Evolutionary conservation across 768 basidiomycete genomes (phyloP).

Genomic region (Lactifluus rugatus): DNA sequence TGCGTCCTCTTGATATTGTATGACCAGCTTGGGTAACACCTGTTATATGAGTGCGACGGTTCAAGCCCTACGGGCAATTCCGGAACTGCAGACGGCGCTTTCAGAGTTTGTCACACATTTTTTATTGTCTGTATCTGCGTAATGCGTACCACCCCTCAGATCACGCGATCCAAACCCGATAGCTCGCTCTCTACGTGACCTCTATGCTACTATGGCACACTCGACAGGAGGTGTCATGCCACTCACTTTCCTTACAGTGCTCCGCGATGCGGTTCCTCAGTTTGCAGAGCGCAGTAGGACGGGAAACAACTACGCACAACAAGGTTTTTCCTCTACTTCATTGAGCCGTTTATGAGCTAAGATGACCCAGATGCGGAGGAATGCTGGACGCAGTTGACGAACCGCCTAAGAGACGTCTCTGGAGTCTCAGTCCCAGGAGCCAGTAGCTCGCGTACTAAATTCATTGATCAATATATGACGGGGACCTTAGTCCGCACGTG

Average conservation of each 20-base stretch:
- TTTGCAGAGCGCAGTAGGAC: slow-evolving; percentile 64
- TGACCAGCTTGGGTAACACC: slow-evolving; percentile 65
- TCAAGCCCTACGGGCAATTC: slow-evolving; percentile 88
- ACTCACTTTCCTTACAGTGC: slow-evolving; percentile 48
- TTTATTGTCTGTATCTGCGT: not conserved
- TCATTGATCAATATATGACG: slow-evolving; percentile 74
- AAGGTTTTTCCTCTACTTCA: slow-evolving; percentile 33
- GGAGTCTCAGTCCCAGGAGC: slow-evolving; percentile 28
- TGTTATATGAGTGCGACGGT: slow-evolving; percentile 97
- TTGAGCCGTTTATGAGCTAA: not conserved
- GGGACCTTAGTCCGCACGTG: slow-evolving; percentile 70
- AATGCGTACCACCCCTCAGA: not conserved
- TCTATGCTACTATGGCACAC: slow-evolving; percentile 63
- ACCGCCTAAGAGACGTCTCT: slow-evolving; percentile 61
- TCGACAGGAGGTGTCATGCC: slow-evolving; percentile 76
- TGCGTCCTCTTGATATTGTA: slow-evolving; percentile 25
- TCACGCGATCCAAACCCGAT: slow-evolving; percentile 24
- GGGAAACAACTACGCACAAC: slow-evolving; percentile 55
- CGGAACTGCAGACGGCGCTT: slow-evolving; percentile 74
- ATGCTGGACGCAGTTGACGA: slow-evolving; percentile 70
- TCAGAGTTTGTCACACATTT: slow-evolving; percentile 36
- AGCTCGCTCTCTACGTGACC: slow-evolving; percentile 47
- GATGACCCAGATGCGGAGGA: slow-evolving; percentile 65
- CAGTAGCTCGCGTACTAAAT: slow-evolving; percentile 30
- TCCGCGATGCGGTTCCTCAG: slow-evolving; percentile 79